Evolutionary conservation across 2,329 filamentous ascomycete genomes (phyloP), one percentile per base, ranked within the genome.

Genomic region (Beauveria varroae): DNA sequence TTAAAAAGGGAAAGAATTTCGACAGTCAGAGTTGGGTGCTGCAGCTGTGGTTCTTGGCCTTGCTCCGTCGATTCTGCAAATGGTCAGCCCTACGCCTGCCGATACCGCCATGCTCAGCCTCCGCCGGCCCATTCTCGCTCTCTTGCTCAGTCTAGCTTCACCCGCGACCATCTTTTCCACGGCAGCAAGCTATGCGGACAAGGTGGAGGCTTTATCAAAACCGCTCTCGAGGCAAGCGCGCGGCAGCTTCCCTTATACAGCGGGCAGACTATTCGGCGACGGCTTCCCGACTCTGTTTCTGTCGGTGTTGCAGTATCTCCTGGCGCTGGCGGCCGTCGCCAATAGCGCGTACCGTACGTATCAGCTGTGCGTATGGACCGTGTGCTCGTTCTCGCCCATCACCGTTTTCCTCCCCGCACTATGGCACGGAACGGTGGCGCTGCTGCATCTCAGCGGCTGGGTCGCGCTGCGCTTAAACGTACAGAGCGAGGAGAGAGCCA

Each of bases 321-420:
- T 46, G 26, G 49, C 57, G 20, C 40, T 60, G 1, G 57, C 37
- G 12, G 57, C 57, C 7, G 49, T 46, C 3, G 57, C 40, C 24
- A 60, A 60, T 40, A 60, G 49, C n/a, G 57, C 49, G 5, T 60
- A 60, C 18, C 57, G 47, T 41, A 60, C 57, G 12, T 60, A 60
- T 34, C 57, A 60, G 49, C 20, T 53, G 26, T 60, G 57, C 20
- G n/a, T 60, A 3, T 60, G 49, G 57, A 60, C 57, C 0, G 57
- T 60, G 12, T 60, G 57, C 26, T 24, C 57, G 2, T 52, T 60
- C n/a, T 44, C 49, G n/a, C 49, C 57, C 7, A 60, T 40, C 10
- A 34, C 24, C 3, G 57, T 46, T 16, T 60, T 46, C 20, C 49
- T 60, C 0, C 57, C 49, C 18, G 57, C 49, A 20, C 24, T 60